Conservation (phyloP, 2,329 filamentous ascomycete genomes). For the Alternaria rosae region DNA sequence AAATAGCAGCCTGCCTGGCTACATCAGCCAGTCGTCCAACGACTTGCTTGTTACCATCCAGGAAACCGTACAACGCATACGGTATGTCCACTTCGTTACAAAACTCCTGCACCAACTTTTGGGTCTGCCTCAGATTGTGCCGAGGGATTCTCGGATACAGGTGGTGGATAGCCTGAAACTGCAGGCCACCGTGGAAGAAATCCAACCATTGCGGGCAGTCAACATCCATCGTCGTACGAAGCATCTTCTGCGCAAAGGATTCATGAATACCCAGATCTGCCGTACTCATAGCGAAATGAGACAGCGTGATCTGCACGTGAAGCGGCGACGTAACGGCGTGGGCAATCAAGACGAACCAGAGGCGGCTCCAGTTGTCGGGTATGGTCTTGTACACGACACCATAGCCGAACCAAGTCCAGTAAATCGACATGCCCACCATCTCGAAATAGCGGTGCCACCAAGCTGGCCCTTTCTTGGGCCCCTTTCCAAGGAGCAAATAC, state of each 20-base stretch:
- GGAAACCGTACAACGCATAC: slow-evolving; percentile 68
- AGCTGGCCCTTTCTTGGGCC: slow-evolving; percentile 66
- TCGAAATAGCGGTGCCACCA: slow-evolving; percentile 74
- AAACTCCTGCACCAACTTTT: slow-evolving; percentile 68
- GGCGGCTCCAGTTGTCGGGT: slow-evolving; percentile 64
- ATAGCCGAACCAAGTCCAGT: slow-evolving; percentile 74
- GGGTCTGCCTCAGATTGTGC: slow-evolving; percentile 70
- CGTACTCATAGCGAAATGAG: slow-evolving; percentile 76
- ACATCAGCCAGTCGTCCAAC: slow-evolving; percentile 65
- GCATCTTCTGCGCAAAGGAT: slow-evolving; percentile 73
- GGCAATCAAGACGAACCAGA: slow-evolving; percentile 69
- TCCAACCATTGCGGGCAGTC: slow-evolving; percentile 76
- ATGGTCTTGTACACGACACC: slow-evolving; percentile 67
- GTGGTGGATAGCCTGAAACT: slow-evolving; percentile 77
- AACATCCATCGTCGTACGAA: slow-evolving; percentile 77
- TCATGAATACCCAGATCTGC: slow-evolving; percentile 69
- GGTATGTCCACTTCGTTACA: slow-evolving; percentile 69
- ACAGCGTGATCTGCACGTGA: slow-evolving; percentile 75
- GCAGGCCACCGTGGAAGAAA: slow-evolving; percentile 74
- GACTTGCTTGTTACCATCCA: slow-evolving; percentile 68
- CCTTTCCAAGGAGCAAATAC: slow-evolving; percentile 65
- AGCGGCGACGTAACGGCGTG: slow-evolving; percentile 73
- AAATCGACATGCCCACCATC: slow-evolving; percentile 67
- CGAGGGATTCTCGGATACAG: slow-evolving; percentile 72
- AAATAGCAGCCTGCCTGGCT: slow-evolving; percentile 65